A percentile compares a stretch with the other conserved stretches of the same genome.
These are phyloP conservation scores for Botryosphaeria dothidea DNA, from an alignment of 2,329 filamentous ascomycete species.

Conservation along the genomic window DNA sequence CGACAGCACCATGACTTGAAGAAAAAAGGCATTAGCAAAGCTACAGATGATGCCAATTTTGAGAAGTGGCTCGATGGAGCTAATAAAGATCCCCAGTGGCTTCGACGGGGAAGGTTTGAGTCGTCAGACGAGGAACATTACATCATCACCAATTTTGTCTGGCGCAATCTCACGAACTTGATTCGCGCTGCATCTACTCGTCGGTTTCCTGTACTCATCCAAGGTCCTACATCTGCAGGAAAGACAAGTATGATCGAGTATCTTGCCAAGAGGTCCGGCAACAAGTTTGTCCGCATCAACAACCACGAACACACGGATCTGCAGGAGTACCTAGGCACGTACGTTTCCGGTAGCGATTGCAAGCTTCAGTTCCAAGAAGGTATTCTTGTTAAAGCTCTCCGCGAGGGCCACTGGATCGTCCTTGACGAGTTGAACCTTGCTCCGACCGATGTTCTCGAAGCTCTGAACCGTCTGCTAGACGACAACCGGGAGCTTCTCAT, in stretches of 20 bases:
- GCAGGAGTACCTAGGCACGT: conserved; percentile 95
- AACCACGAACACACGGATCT: conserved; percentile 99
- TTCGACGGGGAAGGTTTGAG: conserved; percentile 70
- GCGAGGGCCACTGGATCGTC: conserved; percentile 96
- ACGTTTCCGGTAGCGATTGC: conserved; percentile 82
- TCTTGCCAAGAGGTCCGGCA: conserved; percentile 92
- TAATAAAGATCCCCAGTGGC: conserved; percentile 82
- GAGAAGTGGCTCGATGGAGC: conserved; percentile 19
- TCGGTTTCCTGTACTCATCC: conserved; percentile 89
- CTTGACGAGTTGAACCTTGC: conserved; percentile 96
- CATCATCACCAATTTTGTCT: conserved; percentile 94
- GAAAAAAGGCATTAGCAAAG: conserved; percentile 15
- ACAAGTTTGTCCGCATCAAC: conserved; percentile 97
- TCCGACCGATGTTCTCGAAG: conserved; percentile 94
- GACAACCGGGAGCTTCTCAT: conserved; percentile 96
- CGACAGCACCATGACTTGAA: not conserved
- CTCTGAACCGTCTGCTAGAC: conserved; percentile 89
- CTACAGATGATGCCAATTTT: conserved; percentile 13
- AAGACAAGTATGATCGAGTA: conserved; percentile 99
- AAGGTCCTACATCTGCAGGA: conserved; percentile 93
- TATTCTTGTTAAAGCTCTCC: conserved; percentile 85
- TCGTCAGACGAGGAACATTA: conserved; percentile 80
- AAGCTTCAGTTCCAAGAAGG: conserved; percentile 91
- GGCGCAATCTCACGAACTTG: conserved; percentile 90
- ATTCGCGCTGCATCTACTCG: conserved; percentile 91